These are phyloP conservation scores for Cornus controversa DNA, from an alignment of 148 eudicot species.

Conservation along the genomic window DNA sequence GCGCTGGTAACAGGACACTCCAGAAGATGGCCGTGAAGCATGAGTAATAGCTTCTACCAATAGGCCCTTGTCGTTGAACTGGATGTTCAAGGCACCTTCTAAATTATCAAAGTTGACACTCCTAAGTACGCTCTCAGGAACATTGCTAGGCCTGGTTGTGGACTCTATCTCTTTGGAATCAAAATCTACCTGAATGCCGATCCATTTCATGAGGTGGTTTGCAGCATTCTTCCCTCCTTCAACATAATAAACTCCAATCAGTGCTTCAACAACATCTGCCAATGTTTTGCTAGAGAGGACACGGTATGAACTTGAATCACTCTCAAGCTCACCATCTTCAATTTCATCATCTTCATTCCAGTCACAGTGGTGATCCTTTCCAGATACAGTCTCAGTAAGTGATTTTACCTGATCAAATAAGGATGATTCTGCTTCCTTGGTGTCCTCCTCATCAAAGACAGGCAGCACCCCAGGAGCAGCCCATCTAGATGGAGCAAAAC, in stretches of 20 bases:
- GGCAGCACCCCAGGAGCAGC: conserved; percentile 99
- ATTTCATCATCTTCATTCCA: conserved; percentile 65
- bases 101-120: conserved; percentile 70
- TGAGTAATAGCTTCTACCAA: conserved; percentile 95
- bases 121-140: conserved; percentile 69
- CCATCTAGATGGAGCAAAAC: conserved; percentile 98
- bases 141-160: conserved; percentile 44
- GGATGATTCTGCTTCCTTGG: conserved; percentile 63
- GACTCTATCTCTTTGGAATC: conserved; percentile 56
- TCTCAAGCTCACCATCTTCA: conserved; percentile 97
- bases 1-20: conserved; percentile 94
- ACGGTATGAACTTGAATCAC: conserved; percentile 87
- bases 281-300: conserved; percentile 96
- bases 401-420: conserved; percentile 52
- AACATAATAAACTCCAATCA: conserved; percentile 92
- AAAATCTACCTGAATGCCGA: conserved; percentile 82
- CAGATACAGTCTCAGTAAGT: conserved; percentile 26
- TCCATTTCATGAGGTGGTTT: conserved; percentile 96
- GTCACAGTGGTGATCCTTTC: conserved; percentile 29
- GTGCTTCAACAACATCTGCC: conserved; percentile 98
- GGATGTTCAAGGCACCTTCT: conserved; percentile 66
- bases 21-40: conserved; percentile 99
- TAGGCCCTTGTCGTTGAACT: conserved; percentile 59
- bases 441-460: conserved; percentile 94
- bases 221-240: conserved; percentile 94